Percentiles rank a stretch among this genome's conserved stretches.
phyloP scores from a whole-genome alignment of 148 eudicot genomes.

The Suaeda aralocaspica region DNA sequence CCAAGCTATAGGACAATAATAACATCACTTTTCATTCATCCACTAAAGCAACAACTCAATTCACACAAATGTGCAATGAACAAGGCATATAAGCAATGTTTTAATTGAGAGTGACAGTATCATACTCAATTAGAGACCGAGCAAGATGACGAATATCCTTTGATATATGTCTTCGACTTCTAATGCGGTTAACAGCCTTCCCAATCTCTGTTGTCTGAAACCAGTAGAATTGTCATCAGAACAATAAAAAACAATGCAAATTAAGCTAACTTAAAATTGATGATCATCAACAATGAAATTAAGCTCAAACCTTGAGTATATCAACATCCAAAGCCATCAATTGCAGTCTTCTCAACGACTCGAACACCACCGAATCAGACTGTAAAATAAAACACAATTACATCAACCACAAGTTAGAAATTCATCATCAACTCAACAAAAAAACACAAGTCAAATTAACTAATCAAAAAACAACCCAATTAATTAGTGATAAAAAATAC shows the following conservation, averaged over 20 bases:
- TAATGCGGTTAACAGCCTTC: constrained; percentile 63
- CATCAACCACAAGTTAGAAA: constrained; percentile 13
- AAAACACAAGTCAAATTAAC: neutral
- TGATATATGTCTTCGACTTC: constrained; percentile 61
- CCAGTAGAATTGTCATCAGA: constrained; percentile 13
- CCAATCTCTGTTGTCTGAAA: constrained; percentile 90
- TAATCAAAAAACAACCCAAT: neutral
- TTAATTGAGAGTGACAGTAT: constrained; percentile 16
- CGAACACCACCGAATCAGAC: constrained; percentile 62
- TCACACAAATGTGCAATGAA: constrained; percentile 9
- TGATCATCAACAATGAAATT: constrained; percentile 17
- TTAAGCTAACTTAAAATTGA: neutral
- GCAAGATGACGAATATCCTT: constrained; percentile 59
- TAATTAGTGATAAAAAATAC: too few species aligned
- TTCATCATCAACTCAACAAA: too few species aligned
- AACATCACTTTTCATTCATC: neutral
- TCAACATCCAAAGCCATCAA: constrained; percentile 71
- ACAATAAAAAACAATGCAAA: constrained; percentile 5
- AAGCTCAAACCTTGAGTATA: constrained; percentile 55
- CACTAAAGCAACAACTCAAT: constrained; percentile 3
- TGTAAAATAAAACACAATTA: constrained; percentile 31
- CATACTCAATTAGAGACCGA: constrained; percentile 66
- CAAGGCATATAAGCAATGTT: neutral
- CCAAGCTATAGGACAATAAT: neutral
- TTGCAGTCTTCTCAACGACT: constrained; percentile 81